These are phyloP conservation scores for Conticribra weissflogii DNA, from an alignment of 108 stramenopile genomes.

Conservation along the genomic window DNA sequence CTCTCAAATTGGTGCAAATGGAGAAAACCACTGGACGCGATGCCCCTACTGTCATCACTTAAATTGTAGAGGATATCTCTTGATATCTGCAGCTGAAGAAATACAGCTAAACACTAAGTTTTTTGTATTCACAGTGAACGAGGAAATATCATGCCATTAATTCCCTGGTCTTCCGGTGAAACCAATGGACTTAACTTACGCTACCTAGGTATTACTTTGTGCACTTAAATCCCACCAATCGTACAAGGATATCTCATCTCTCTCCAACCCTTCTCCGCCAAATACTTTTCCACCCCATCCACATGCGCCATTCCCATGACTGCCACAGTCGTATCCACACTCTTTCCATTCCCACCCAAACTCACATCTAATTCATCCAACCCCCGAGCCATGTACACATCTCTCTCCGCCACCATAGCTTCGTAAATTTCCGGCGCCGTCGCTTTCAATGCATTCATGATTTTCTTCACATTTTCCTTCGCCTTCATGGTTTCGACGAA, in stretches of 20 bases:
- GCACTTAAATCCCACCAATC: too few relatives aligned
- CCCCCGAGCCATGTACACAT: constrained; percentile 58
- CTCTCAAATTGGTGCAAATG: constrained; percentile 73
- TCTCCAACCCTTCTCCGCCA: constrained; percentile 50
- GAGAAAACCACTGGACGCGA: constrained; percentile 75
- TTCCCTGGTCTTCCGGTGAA: too few relatives aligned
- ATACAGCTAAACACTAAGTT: too few relatives aligned
- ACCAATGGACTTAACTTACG: too few relatives aligned
- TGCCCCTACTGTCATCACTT: constrained; percentile 86
- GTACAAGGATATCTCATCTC: constrained; percentile 40
- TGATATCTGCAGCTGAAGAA: too few relatives aligned
- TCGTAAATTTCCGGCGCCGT: constrained; percentile 55
- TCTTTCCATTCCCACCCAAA: constrained; percentile 14
- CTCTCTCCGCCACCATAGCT: constrained; percentile 60
- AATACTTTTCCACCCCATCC: constrained; percentile 53
- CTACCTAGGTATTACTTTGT: too few relatives aligned
- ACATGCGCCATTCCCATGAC: constrained; percentile 61
- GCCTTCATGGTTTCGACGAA: constrained; percentile 63
- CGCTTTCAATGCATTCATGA: constrained; percentile 39
- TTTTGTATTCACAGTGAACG: too few relatives aligned
- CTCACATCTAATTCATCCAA: constrained; percentile 40
- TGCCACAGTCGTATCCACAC: constrained; percentile 41
- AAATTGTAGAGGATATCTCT: too few relatives aligned
- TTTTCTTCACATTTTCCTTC: constrained; percentile 51
- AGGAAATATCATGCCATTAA: too few relatives aligned